These are phyloP conservation scores for Aspergillus tubingensis DNA, from an alignment of 2,329 filamentous ascomycete species.

Conservation along the genomic window DNA sequence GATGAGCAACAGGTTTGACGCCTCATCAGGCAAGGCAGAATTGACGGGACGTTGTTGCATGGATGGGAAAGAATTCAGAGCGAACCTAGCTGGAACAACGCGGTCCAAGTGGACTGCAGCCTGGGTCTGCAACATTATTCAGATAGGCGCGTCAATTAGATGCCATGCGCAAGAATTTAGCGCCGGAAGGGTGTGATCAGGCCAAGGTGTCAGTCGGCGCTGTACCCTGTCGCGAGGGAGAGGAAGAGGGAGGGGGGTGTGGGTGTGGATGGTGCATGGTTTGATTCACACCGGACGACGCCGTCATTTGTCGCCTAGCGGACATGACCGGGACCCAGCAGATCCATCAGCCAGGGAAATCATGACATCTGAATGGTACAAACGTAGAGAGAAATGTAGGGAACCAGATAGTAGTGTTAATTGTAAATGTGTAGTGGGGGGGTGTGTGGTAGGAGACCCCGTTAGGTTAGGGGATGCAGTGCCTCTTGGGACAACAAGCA, in stretches of 20 bases:
- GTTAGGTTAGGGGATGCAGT: neutral
- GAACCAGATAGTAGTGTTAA: neutral
- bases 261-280: conserved; percentile 1
- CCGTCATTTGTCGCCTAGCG: neutral
- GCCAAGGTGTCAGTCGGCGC: conserved; percentile 25
- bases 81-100: conserved; percentile 21
- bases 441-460: neutral
- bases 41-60: conserved; percentile 27
- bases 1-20: conserved; percentile 30
- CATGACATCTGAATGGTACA: neutral
- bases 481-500: neutral
- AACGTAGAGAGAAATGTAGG: neutral
- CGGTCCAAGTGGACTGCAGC: conserved; percentile 31
- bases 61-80: conserved; percentile 26
- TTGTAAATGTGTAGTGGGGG: conserved; percentile 4
- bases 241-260: neutral
- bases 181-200: conserved; percentile 31
- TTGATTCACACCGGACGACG: conserved; percentile 17
- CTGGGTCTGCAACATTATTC: conserved; percentile 27
- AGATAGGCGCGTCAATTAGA: conserved; percentile 27
- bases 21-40: conserved; percentile 41
- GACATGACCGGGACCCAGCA: neutral
- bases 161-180: conserved; percentile 32
- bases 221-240: conserved; percentile 5
- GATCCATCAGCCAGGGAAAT: neutral